Conservation (phyloP, 176 grass and related monocot genomes). For the Tillandsia leiboldiana region DNA sequence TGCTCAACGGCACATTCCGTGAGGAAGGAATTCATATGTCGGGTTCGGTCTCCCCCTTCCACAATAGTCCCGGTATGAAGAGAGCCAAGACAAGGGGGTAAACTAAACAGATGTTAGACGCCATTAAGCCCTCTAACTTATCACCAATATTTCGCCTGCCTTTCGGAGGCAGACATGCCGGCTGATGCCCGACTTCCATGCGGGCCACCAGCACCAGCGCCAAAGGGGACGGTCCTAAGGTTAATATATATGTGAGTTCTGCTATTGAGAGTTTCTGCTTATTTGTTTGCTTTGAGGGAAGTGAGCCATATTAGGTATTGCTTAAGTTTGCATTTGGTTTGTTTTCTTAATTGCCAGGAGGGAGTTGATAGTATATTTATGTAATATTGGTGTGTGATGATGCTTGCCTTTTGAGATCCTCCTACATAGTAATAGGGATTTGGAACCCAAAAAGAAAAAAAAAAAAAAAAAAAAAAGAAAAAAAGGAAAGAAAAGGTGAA, state of each 20-base stretch:
- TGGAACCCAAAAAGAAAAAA: neutral
- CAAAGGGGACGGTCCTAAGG: neutral
- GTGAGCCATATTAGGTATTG: neutral
- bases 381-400: neutral
- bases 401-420: neutral
- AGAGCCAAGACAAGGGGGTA: conserved; percentile 89
- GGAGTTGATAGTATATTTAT: neutral
- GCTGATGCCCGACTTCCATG: neutral
- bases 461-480: neutral
- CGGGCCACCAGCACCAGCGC: neutral
- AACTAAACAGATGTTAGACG: conserved; percentile 16
- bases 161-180: neutral
- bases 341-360: neutral
- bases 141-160: conserved; percentile 21
- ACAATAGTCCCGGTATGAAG: conserved; percentile 86
- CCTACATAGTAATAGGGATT: neutral
- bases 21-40: conserved; percentile 86
- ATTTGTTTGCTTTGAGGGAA: neutral
- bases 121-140: conserved; percentile 26
- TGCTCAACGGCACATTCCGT: conserved; percentile 87
- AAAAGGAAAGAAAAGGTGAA: neutral
- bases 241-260: neutral
- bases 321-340: neutral
- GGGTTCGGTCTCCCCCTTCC: conserved; percentile 70
- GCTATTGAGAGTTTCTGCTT: neutral